These are phyloP conservation scores for Daldinia grandis DNA, from an alignment of 495 filamentous ascomycete genomes.

Conservation along the genomic window DNA sequence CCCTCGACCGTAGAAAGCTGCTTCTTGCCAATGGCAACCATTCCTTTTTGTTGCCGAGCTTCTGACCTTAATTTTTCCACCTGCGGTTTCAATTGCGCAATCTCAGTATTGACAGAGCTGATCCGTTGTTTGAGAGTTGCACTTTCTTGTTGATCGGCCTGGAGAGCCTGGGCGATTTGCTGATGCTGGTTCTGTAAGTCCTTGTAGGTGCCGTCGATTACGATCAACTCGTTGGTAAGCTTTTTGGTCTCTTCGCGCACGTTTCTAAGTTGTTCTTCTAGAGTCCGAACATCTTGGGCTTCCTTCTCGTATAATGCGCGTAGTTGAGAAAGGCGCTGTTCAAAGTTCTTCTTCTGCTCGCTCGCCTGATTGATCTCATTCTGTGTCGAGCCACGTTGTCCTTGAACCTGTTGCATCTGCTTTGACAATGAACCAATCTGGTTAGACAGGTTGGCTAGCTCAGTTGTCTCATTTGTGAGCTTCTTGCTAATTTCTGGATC, in stretches of 20 bases:
- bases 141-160: conserved; percentile 90
- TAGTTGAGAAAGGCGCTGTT: conserved; percentile 82
- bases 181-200: conserved; percentile 87
- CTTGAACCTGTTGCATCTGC: conserved; percentile 92
- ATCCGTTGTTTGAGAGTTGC: conserved; percentile 86
- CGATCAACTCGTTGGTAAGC: conserved; percentile 79
- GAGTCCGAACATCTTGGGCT: conserved; percentile 79
- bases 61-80: conserved; percentile 90
- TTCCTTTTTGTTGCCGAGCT: conserved; percentile 90
- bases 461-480: conserved; percentile 84
- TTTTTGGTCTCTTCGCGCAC: conserved; percentile 84
- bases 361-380: conserved; percentile 79
- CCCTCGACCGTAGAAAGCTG: conserved; percentile 88
- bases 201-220: conserved; percentile 81
- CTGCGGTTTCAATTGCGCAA: conserved; percentile 81
- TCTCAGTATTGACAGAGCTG: conserved; percentile 78
- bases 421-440: conserved; percentile 88
- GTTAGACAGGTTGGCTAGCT: conserved; percentile 96
- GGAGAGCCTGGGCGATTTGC: conserved; percentile 75
- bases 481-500: conserved; percentile 90
- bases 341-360: conserved; percentile 90
- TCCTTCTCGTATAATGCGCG: conserved; percentile 91
- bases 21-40: conserved; percentile 98
- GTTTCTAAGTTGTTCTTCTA: conserved; percentile 81
- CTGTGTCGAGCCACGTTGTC: conserved; percentile 78